Conservation (phyloP, 352 stramenopile species). For the Pythium sukuiense region DNA sequence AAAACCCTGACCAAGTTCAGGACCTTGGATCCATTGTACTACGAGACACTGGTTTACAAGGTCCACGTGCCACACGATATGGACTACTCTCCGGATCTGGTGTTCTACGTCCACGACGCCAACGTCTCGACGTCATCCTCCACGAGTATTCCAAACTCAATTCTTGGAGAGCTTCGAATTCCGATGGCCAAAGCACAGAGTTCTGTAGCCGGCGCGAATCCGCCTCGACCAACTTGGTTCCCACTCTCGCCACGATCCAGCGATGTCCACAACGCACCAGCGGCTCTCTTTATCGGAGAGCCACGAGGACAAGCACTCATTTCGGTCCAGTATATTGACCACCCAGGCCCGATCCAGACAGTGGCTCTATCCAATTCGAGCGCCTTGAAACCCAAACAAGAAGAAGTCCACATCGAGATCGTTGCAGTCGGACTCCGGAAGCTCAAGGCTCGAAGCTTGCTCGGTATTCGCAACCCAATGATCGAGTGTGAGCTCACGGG, state of each 20-base stretch:
- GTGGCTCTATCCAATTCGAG: slow-evolving; percentile 26
- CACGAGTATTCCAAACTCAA: slow-evolving; percentile 7
- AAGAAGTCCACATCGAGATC: slow-evolving; percentile 62
- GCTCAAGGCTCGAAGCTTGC: slow-evolving; percentile 52
- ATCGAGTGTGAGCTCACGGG: slow-evolving; percentile 75
- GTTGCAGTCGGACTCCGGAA: slow-evolving; percentile 65
- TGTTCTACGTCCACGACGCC: slow-evolving; percentile 70
- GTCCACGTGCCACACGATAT: slow-evolving; percentile 49
- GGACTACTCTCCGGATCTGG: slow-evolving; percentile 62
- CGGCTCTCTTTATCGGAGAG: slow-evolving; percentile 32
- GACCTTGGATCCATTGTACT: slow-evolving; percentile 79
- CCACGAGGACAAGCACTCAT: slow-evolving; percentile 49
- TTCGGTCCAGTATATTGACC: slow-evolving; percentile 67
- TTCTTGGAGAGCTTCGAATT: slow-evolving; percentile 53
- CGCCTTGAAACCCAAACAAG: slow-evolving; percentile 46
- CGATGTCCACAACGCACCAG: neutral
- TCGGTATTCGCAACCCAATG: slow-evolving; percentile 58
- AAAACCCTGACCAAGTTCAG: slow-evolving; percentile 46
- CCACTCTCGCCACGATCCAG: slow-evolving; percentile 27
- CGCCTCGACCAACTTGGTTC: slow-evolving; percentile 56
- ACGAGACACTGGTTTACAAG: slow-evolving; percentile 74
- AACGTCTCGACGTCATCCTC: slow-evolving; percentile 34
- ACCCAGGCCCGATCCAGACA: slow-evolving; percentile 33
- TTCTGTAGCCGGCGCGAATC: slow-evolving; percentile 40
- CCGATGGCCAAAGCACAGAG: slow-evolving; percentile 47